Evolutionary conservation across 2,329 filamentous ascomycete genomes (phyloP), one percentile per base, ranked within the genome.

Genomic region (Rutstroemia sp.): DNA sequence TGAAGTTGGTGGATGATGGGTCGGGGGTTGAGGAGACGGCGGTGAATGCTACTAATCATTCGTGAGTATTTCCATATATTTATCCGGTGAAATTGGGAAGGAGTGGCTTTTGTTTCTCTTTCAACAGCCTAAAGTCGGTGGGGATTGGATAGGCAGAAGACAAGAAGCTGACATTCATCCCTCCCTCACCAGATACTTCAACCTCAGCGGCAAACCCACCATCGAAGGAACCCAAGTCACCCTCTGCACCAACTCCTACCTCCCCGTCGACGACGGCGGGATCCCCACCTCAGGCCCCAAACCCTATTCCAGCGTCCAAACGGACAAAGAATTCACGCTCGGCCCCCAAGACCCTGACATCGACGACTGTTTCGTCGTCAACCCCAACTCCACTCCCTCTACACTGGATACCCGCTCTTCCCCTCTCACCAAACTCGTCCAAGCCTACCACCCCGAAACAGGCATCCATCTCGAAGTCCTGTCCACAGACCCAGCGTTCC

Each of bases 31-130:
- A 92, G n/a, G 92, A 96, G 78, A 97, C 92, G 0, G 85, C 85
- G 44, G 82, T 97, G 70, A 95, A 92, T 73, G 81, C 97, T 74
- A 97, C 94, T 50, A 99, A 97, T 75, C 92, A 99, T 76, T 95
- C 89, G 87, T 90, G 72, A 64, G 76, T 70, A 8, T 36, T 17
- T 21, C 23, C 16, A 6, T 2, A 1, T 44, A 23, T 4, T 9
- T 14, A 1, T 3, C 1, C 7, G 17, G 40, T 8, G 19, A 2
- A 42, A 1, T 17, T 10, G 27, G 27, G 27, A 30, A 30, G 3
- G 8, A 8, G 10, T 30, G 27, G 27, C 10, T 3, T 12, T 30
- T n/a, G n/a, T n/a, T n/a, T n/a, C n/a, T n/a, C n/a, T n/a, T n/a
- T n/a, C n/a, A 30, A 30, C 27, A 30, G 27, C 27, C 27, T 30